phyloP scores from a whole-genome alignment of 352 stramenopile species.

The Pythium aphanidermatum region DNA sequence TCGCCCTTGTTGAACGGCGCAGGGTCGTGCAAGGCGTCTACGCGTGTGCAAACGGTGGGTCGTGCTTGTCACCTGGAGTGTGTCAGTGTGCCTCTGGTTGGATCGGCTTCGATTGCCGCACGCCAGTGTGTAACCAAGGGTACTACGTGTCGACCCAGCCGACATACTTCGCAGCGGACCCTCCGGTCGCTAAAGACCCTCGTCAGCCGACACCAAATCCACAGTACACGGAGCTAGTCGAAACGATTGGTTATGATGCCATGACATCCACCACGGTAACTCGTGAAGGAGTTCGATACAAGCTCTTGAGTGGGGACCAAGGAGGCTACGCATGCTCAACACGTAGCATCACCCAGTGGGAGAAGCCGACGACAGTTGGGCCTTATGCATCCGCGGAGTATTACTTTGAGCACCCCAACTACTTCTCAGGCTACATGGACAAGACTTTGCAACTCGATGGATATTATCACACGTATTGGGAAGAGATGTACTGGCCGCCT shows the following conservation, averaged over 20 bases:
- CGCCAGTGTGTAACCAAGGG: slow-evolving; percentile 90
- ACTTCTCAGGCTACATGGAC: slow-evolving; percentile 96
- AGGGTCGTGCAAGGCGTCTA: slow-evolving; percentile 91
- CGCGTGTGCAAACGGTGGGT: slow-evolving; percentile 92
- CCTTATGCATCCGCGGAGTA: slow-evolving; percentile 48
- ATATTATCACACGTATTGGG: slow-evolving; percentile 84
- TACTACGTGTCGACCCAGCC: slow-evolving; percentile 86
- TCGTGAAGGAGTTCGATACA: slow-evolving; percentile 52
- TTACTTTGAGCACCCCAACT: slow-evolving; percentile 94
- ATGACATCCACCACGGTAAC: slow-evolving; percentile 30
- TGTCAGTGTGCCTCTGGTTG: slow-evolving; percentile 91
- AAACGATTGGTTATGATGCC: slow-evolving; percentile 46
- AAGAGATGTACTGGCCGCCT: slow-evolving; percentile 88
- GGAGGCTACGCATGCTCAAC: slow-evolving; percentile 95
- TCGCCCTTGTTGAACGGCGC: slow-evolving; percentile 84
- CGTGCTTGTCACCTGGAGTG: slow-evolving; percentile 86
- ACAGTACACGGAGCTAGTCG: slow-evolving; percentile 42
- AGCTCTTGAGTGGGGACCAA: slow-evolving; percentile 38
- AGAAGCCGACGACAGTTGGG: slow-evolving; percentile 71
- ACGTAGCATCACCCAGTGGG: slow-evolving; percentile 91
- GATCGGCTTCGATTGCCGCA: slow-evolving; percentile 96
- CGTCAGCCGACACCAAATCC: slow-evolving; percentile 60
- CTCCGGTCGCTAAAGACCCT: slow-evolving; percentile 31
- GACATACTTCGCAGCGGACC: slow-evolving; percentile 73
- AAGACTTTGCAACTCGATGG: slow-evolving; percentile 66